Base-by-base conservation (phyloP, 1,284 basidiomycete genomes). In the Trametes versicolor region DNA sequence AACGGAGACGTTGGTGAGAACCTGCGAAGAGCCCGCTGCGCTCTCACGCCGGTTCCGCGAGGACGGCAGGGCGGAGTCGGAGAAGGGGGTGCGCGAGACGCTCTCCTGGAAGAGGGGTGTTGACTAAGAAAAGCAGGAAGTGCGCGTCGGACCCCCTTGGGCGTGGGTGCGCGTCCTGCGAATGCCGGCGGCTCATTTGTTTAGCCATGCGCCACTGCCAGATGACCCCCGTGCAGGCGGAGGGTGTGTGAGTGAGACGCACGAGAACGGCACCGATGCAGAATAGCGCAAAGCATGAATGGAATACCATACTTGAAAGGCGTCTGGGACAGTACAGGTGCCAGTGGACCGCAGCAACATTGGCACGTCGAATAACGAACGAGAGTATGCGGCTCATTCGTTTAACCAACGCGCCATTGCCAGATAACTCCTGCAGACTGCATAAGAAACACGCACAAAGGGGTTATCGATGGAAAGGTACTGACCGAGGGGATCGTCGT, bases 341-440 rank as follows among this genome's bases (percentile, higher is more conserved):
- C n/a, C n/a, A n/a, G n/a, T n/a, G n/a, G n/a, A n/a, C 29, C 8
- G 29, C 29, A 32, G 29, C 8, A 32, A n/a, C n/a, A n/a, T n/a
- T n/a, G n/a, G n/a, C n/a, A n/a, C n/a, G n/a, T n/a, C n/a, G n/a
- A n/a, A n/a, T 32, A 32, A 8, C 29, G 29, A 32, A 32, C 29
- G 29, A 32, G 29, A 3, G 29, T 32, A 21, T 7, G 7, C 25
- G 45, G 48, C 25, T 29, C 25, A 29, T 49, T 25, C 25, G 13
- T 49, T 49, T 25, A 69, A 19, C 54, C 60, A 2, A 69, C 68
- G 9, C 65, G 63, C 68, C 65, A 67, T n/a, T 66, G 65, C 68
- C 68, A 69, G 13, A 69, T 48, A 0, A 63, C 63, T 2, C 67
- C 67, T 69, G 57, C 43, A 45, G 29, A 32, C 29, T 32, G 8